Conservation (phyloP, 768 basidiomycete genomes). For the Tulasnella sp. region DNA sequence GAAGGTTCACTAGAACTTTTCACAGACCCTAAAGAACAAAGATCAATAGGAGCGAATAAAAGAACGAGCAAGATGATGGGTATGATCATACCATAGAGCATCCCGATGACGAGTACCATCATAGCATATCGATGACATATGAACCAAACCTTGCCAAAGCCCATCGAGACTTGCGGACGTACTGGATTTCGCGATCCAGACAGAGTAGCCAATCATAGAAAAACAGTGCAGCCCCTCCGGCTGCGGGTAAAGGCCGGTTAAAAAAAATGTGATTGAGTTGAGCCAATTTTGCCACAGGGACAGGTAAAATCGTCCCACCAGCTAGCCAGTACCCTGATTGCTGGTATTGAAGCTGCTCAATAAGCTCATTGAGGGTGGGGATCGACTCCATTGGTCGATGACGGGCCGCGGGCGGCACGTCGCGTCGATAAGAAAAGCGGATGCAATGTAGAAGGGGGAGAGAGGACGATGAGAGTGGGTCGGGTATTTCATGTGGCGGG, state of each 20-base stretch:
- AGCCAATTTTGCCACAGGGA: not conserved
- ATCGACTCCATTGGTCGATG: not conserved
- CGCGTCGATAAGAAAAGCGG: too few species aligned
- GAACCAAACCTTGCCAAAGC: conserved; percentile 5
- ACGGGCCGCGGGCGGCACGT: too few species aligned
- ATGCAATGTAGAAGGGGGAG: too few species aligned
- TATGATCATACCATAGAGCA: not conserved
- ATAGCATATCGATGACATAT: not conserved
- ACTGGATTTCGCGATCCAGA: not conserved
- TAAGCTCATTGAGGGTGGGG: not conserved
- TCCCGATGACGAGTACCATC: not conserved
- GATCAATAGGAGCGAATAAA: not conserved
- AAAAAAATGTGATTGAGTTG: not conserved
- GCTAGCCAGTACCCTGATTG: not conserved
- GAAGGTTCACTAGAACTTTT: not conserved
- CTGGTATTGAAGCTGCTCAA: not conserved
- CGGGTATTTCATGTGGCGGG: too few species aligned
- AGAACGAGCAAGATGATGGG: not conserved
- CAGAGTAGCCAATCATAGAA: not conserved
- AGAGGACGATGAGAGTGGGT: too few species aligned
- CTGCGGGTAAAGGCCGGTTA: not conserved
- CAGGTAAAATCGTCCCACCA: not conserved
- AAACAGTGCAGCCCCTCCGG: not conserved
- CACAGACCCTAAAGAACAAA: not conserved
- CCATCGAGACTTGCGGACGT: not conserved